These are phyloP conservation scores for Balansia obtecta DNA, from an alignment of 2,329 filamentous ascomycete species.

Conservation along the genomic window DNA sequence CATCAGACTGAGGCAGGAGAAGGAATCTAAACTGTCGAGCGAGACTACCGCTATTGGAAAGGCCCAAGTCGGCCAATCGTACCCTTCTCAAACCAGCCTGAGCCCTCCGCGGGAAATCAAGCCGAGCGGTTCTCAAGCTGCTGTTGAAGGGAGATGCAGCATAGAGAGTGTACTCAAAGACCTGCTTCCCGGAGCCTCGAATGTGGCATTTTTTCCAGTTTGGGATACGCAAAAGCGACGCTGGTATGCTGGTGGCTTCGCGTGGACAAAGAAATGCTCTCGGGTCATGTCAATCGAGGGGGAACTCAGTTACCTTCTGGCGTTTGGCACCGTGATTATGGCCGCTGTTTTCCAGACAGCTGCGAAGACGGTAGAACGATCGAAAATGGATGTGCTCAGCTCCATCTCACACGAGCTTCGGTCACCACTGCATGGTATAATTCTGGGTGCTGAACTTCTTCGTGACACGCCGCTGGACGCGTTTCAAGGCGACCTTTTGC, in stretches of 20 bases:
- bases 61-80: neutral
- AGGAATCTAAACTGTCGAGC: neutral
- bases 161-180: conserved; percentile 15
- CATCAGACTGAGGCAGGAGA: neutral
- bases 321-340: conserved; percentile 43
- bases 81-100: neutral
- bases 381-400: conserved; percentile 45
- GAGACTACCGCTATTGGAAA: neutral
- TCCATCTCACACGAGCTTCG: conserved; percentile 50
- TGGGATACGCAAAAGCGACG: conserved; percentile 33
- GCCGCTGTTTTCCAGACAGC: conserved; percentile 39
- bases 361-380: conserved; percentile 25
- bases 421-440: conserved; percentile 47
- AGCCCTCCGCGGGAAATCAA: neutral
- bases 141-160: neutral
- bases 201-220: conserved; percentile 33
- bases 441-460: conserved; percentile 40
- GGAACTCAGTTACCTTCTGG: conserved; percentile 38
- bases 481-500: conserved; percentile 32
- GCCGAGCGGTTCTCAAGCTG: neutral
- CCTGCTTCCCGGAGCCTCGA: conserved; percentile 30
- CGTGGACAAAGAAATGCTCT: conserved; percentile 31
- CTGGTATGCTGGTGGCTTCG: conserved; percentile 37
- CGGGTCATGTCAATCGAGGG: conserved; percentile 31
- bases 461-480: conserved; percentile 36